Base-by-base conservation (phyloP, 176 grass and related monocot genomes). In the Oryza coarctata region DNA sequence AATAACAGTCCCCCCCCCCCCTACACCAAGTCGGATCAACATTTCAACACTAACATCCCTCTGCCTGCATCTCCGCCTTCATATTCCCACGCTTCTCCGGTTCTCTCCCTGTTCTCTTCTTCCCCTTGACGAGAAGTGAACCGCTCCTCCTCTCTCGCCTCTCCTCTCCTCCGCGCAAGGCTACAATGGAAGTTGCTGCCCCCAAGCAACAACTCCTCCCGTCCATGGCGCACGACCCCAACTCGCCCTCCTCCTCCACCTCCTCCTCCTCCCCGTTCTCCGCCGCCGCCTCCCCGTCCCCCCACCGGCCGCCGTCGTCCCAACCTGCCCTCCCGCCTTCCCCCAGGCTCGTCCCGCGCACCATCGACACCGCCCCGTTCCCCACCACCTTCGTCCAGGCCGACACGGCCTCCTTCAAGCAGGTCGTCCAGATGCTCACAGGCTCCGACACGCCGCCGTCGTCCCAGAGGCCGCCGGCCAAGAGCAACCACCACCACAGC, bases 391-490 rank as follows among this genome's bases (percentile, higher is more conserved):
- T 95, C 83, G 89, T 95, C 13, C 90, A 95, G 84, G 93, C 90
- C 71, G 93, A 95, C 80, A 84, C 87, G 25, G 66, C 86, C 71
- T 88, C 86, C 85, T 95, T 95, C 86, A 95, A 95, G 83, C 86
- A 95, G 75, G 90, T 95, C 33, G 93, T 95, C 33, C 93, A 95
- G 88, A 85, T 90, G 83, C 90, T 95, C 81, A 95, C 93, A 40
- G 93, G 93, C 72, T 41, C 90, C 76, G 81, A 79, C 55, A 25
- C 55, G 55, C n/a, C 77, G 61, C 17, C 79, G 12, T 27, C 68
- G 23, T 17, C 71, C 22, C 86, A 85, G 87, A 85, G 73, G 71
- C 81, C 50, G 18, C 70, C 13, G 32, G 47, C 80, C 85, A 69
- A 84, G 82, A 38, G 20, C 70, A 82, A 52, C 52, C 22, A 36